Evolutionary conservation across 2,329 filamentous ascomycete genomes (phyloP), one percentile per base, ranked within the genome.

Genomic region (Pestalotiopsis sp.): DNA sequence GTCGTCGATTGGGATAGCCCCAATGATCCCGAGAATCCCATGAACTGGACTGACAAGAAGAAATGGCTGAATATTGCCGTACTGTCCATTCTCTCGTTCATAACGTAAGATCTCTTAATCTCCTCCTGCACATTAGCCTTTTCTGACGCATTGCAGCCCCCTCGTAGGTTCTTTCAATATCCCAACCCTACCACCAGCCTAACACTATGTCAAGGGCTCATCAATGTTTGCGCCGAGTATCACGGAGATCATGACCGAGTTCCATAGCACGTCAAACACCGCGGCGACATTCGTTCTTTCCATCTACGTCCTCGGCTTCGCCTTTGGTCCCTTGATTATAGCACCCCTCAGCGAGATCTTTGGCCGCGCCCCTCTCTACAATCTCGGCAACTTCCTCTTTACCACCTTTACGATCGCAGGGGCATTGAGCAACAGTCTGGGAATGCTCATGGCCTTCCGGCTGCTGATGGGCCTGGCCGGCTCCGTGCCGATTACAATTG

Each of bases 1-100:
- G 77, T 88, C 12, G 84, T 91, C 13, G 84, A 83, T 69, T 91
- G 89, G 86, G 87, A 90, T 71, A 83, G 85, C 0, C 83, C 84
- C 0, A 78, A 86, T 67, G 88, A 90, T 66, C 84, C 86, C 0
- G 78, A 82, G 49, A 89, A 90, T 68, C 89, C 90, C 0, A 76
- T 85, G 69, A 92, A 91, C 75, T 91, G 89, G 88, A 73, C 81
- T 3, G 63, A 39, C 6, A 61, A 63, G 20, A 73, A 72, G 36
- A 83, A 81, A 69, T 72, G 74, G 27, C 67, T 77, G 9, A 77
- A 77, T 6, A 75, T 82, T 1, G 72, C 74, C 0, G 71, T 81
- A 4, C 75, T 83, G 12, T 79, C 80, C 2, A 75, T 59, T 9
- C 23, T 72, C 12, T 71, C 71, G 0, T 67, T 72, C 39, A 68